Evolutionary conservation across 495 filamentous ascomycete genomes (phyloP), one percentile per base, ranked within the genome.

Genomic region (Achaetomiella virescens): DNA sequence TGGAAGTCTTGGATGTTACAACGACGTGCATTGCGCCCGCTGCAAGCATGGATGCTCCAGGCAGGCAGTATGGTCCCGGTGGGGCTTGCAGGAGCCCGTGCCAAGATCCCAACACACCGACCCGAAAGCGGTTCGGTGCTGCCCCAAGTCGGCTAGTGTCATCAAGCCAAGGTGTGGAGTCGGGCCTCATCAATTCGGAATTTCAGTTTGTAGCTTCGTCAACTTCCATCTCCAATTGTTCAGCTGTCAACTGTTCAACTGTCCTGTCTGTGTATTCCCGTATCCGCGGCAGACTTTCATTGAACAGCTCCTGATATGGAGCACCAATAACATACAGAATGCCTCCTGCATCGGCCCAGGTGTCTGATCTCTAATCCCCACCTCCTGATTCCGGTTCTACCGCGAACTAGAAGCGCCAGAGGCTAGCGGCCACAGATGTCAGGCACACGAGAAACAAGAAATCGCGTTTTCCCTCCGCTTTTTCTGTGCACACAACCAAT

Each of bases 1-100:
- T 52, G 24, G 40, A 50, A 38, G 52, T 60, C 58, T 55, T 55
- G 58, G 52, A 47, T 52, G 58, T 60, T 55, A 52, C 58, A 60
- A 51, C n/a, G 52, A 37, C 24, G 22, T 54, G 36, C 44, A 37
- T 31, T 42, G 37, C 49, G 31, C 9, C 25, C 17, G 22, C 14
- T 15, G n/a, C 27, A 29, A 48, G 51, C 52, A 54, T n/a, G 53
- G 53, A 33, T 48, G 11, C 6, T 41, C 35, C 25, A 18, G 33
- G 35, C 21, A 48, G 21, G 21, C 44, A 47, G n/a, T n/a, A n/a
- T n/a, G n/a, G n/a, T 12, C 14, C 36, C 36, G 36, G 36, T n/a
- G 22, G 38, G 29, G 20, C 27, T 37, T 38, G 46, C 38, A 55
- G 27, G 42, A 46, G 54, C 47, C 14, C 29, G n/a, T 21, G 29